Evolutionary conservation across 345 rosid genomes (phyloP).

Genomic region (Pseudoturritis turrita): DNA sequence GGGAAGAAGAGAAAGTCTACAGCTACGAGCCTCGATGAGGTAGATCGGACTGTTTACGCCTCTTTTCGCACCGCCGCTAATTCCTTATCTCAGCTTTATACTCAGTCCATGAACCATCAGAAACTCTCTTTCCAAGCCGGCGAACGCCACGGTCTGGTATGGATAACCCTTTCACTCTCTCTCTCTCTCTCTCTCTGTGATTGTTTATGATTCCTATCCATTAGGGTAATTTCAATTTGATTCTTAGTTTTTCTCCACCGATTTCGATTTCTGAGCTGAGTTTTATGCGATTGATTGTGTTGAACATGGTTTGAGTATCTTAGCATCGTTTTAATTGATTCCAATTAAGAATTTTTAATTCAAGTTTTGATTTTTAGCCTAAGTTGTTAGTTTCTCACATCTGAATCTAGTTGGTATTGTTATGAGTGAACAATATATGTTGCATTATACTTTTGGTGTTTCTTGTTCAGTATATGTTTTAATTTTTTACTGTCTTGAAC

Average conservation of each 20-base stretch:
- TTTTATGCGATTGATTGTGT: not conserved
- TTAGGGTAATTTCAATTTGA: not conserved
- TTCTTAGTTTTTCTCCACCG: not conserved
- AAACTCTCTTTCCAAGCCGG: constrained; percentile 70
- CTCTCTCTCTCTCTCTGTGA: not conserved
- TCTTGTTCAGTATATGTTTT: not conserved
- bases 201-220: not conserved
- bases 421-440: not conserved
- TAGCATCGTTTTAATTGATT: not conserved
- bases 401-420: not conserved
- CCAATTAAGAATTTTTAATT: too few species aligned
- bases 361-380: not conserved
- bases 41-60: constrained; percentile 91
- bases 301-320: not conserved
- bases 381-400: not conserved
- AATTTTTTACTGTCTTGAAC: not conserved
- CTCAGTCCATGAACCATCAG: constrained; percentile 78
- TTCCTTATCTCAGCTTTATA: constrained; percentile 82
- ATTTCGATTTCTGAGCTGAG: not conserved
- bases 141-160: constrained; percentile 66
- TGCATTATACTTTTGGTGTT: not conserved
- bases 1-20: constrained; percentile 92
- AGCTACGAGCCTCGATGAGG: constrained; percentile 87
- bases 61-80: constrained; percentile 89
- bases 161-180: not conserved